Conservation (phyloP, 2,329 filamentous ascomycete species). For the Dactylellina haptotyla region DNA sequence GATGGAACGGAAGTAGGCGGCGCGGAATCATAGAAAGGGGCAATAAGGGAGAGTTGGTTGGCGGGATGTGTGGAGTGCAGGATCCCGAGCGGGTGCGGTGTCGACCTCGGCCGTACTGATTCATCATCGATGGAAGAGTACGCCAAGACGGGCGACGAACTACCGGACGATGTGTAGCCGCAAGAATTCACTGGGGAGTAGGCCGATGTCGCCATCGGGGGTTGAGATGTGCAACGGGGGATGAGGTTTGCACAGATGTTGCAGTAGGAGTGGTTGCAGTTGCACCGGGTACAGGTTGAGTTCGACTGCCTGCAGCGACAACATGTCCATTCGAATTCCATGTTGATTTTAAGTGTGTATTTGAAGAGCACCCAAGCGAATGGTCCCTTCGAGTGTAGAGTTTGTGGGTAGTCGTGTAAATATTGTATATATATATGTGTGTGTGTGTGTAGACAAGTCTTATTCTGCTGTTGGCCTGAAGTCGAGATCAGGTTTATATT, state of each 20-base stretch:
- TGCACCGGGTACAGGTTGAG: constrained; percentile 51
- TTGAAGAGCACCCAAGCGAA: constrained; percentile 44
- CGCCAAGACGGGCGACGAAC: constrained; percentile 43
- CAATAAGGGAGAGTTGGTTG: constrained; percentile 48
- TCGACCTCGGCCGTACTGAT: constrained; percentile 43
- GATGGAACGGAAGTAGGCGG: constrained; percentile 37
- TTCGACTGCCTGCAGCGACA: constrained; percentile 51
- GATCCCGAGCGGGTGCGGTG: constrained; percentile 41
- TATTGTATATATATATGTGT: too few relatives aligned
- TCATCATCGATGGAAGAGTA: constrained; percentile 48
- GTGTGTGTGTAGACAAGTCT: too few relatives aligned
- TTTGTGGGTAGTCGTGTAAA: constrained; percentile 1
- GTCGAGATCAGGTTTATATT: constrained; percentile 47
- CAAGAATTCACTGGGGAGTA: constrained; percentile 42
- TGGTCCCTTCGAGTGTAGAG: constrained; percentile 41
- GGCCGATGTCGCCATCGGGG: constrained; percentile 14
- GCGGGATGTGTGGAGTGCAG: constrained; percentile 49
- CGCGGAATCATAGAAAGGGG: constrained; percentile 52
- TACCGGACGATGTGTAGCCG: constrained; percentile 41
- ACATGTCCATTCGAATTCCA: constrained; percentile 55
- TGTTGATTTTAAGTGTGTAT: constrained; percentile 13
- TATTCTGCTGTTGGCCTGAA: constrained; percentile 44
- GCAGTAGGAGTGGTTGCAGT: constrained; percentile 52
- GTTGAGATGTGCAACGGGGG: constrained; percentile 46
- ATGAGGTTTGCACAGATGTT: constrained; percentile 48